Evolutionary conservation across 768 basidiomycete genomes (phyloP), one percentile per base, ranked within the genome.

Genomic region (Kondoa subrosea): DNA sequence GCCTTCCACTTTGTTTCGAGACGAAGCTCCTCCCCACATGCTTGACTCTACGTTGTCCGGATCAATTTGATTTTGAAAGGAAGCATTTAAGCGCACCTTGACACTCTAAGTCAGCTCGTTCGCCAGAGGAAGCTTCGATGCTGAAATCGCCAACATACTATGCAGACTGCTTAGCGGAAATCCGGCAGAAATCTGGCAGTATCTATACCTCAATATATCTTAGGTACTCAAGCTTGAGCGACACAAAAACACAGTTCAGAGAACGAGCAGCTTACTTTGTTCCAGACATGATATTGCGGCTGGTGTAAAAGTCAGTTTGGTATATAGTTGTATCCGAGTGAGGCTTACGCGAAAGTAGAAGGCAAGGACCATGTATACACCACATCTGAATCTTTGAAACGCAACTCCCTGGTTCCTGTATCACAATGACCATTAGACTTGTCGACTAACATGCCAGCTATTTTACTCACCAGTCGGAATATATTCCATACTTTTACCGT

Each of bases 21-120:
- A 88, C 66, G 91, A 86, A 72, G 83, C 86, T 3, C 89, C 91
- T 65, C 89, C 81, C 92, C 92, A 96, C 1, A 89, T 87, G 25
- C 70, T 69, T 16, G 71, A 72, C 40, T 50, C 40, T 50, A 50
- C 40, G 40, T 50, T 50, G 40, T n/a, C n/a, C n/a, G n/a, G n/a
- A n/a, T n/a, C n/a, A n/a, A n/a, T n/a, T n/a, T n/a, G n/a, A n/a
- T n/a, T n/a, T n/a, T n/a, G n/a, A n/a, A n/a, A n/a, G n/a, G n/a
- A n/a, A n/a, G n/a, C n/a, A n/a, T n/a, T n/a, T n/a, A n/a, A n/a
- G n/a, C n/a, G n/a, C 4, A 26, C 91, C 91, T 77, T 96, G 96
- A 81, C 95, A 97, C 2, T 89, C 89, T 26, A 96, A 78, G 0
- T 87, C 80, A 70, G 90, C 93, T 64, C 82, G 83, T 72, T 92